Evolutionary conservation across 495 filamentous ascomycete genomes (phyloP).

Genomic region (Penicillium bovifimosum): DNA sequence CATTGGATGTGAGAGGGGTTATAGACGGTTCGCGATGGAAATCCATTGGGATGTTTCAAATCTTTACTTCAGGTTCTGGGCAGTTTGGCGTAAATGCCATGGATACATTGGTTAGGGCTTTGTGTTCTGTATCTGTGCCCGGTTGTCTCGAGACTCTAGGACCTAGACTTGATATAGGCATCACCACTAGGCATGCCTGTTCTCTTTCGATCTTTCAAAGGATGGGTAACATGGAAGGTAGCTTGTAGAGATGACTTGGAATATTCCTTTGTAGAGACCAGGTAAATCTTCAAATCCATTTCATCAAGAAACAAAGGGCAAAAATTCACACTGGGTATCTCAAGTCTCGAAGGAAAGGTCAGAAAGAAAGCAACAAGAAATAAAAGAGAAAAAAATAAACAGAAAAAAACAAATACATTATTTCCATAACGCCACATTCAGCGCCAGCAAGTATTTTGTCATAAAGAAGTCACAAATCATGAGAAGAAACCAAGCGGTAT

Average conservation of each 20-base stretch:
- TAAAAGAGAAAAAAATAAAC: neutral
- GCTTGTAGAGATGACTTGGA: no score
- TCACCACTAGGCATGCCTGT: no score
- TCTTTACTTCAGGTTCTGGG: no score
- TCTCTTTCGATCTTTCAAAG: no score
- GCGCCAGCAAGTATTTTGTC: conserved; percentile 16
- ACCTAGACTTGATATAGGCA: no score
- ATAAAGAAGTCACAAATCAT: conserved; percentile 1
- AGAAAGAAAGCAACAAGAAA: neutral
- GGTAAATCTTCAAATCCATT: neutral
- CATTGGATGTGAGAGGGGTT: conserved; percentile 1
- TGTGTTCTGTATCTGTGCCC: no score
- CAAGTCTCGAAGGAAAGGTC: conserved; percentile 10
- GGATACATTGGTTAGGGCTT: neutral
- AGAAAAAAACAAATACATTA: conserved; percentile 11
- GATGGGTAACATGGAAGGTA: no score
- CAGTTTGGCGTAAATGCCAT: neutral
- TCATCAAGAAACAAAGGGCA: conserved; percentile 3
- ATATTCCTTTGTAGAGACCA: no score
- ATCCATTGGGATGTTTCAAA: neutral
- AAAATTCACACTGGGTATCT: conserved; percentile 18
- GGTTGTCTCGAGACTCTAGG: no score
- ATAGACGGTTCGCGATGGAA: neutral
- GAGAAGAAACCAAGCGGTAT: neutral
- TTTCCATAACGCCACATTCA: conserved; percentile 25